Evolutionary conservation across 805 yeast species (phyloP).

Genomic region (Myxozyma mucilagina): DNA sequence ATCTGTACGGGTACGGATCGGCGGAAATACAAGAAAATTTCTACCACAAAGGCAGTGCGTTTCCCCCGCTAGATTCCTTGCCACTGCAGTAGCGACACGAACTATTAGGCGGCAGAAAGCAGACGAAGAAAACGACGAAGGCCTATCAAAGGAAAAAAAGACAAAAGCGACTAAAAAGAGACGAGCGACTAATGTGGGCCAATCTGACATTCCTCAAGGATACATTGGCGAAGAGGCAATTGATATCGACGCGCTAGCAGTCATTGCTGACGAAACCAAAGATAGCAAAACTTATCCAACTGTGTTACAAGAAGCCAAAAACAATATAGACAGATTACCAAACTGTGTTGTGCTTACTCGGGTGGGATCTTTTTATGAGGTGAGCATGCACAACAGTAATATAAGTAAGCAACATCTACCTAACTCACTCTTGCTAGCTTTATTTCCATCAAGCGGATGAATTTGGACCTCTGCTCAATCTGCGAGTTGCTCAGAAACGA

Average conservation of each 20-base stretch:
- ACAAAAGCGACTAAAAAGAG: neutral
- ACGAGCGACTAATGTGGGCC: neutral
- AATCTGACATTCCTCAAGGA: slow-evolving; percentile 2
- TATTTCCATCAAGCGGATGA: slow-evolving; percentile 85
- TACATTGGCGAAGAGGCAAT: neutral
- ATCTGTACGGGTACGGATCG: neutral
- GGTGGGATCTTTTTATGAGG: slow-evolving; percentile 82
- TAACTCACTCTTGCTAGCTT: slow-evolving; percentile 41
- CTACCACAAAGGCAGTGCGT: too few species aligned
- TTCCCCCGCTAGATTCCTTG: neutral
- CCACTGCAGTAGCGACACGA: neutral
- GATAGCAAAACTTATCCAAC: slow-evolving; percentile 25
- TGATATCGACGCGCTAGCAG: slow-evolving; percentile 12
- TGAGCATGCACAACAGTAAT: neutral
- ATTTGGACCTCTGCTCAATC: slow-evolving; percentile 67
- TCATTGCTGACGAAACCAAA: neutral
- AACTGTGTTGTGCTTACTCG: slow-evolving; percentile 68
- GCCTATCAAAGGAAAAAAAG: neutral
- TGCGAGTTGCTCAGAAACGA: slow-evolving; percentile 63
- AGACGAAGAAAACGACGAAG: neutral
- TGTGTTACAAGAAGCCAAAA: slow-evolving; percentile 36
- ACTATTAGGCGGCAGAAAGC: neutral
- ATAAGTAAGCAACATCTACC: neutral
- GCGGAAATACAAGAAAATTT: too few species aligned
- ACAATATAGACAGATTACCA: slow-evolving; percentile 49